Percentiles rank a stretch among this genome's conserved stretches.
phyloP scores from a whole-genome alignment of 257 asterid species.

The Hygrophila difformis region DNA sequence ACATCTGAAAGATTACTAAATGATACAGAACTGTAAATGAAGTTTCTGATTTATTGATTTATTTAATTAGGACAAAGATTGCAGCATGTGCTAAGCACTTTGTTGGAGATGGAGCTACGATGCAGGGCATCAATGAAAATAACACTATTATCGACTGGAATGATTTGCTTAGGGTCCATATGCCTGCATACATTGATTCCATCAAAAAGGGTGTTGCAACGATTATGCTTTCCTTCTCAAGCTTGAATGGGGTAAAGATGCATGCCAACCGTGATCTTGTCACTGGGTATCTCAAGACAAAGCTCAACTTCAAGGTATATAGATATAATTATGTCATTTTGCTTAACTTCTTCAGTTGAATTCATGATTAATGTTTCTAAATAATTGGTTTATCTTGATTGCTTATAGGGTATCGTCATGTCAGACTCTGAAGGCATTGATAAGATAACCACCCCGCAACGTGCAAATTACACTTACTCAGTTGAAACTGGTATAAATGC shows the following conservation, averaged over 20 bases:
- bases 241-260: conserved; percentile 39
- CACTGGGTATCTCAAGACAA: conserved; percentile 32
- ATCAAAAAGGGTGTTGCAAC: conserved; percentile 35
- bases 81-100: conserved; percentile 45
- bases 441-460: conserved; percentile 15
- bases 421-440: conserved; percentile 19
- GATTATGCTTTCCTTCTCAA: conserved; percentile 37
- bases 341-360: background rate
- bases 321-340: background rate
- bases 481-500: conserved; percentile 19
- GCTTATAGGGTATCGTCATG: conserved; percentile 12
- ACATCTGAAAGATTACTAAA: background rate
- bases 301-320: conserved; percentile 34
- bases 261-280: conserved; percentile 31
- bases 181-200: conserved; percentile 32
- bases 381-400: conserved; percentile 1
- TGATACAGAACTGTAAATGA: background rate
- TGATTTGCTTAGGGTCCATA: conserved; percentile 27
- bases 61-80: conserved; percentile 25
- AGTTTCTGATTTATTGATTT: background rate
- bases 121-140: conserved; percentile 26
- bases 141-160: conserved; percentile 24
- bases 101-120: conserved; percentile 50
- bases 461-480: conserved; percentile 22
- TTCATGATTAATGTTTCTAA: background rate